phyloP scores from a whole-genome alignment of 129 eudicot species.

The Calendula officinalis region DNA sequence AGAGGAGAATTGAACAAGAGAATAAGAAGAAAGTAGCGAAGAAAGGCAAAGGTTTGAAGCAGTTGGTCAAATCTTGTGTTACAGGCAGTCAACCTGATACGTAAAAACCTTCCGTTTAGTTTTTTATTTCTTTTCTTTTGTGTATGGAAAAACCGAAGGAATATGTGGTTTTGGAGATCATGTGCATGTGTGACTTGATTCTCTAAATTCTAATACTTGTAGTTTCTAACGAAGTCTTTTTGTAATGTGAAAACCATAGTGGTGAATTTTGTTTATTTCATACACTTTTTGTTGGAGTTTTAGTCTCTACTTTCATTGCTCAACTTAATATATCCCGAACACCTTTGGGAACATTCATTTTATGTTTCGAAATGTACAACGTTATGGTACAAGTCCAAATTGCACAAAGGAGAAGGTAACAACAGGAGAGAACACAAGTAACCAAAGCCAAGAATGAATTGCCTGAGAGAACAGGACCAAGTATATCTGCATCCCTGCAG shows the following conservation, averaged over 20 bases:
- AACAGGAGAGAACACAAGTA: slow-evolving; percentile 33
- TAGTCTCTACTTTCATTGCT: too few species aligned
- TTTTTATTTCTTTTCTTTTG: too few species aligned
- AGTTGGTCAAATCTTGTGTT: slow-evolving; percentile 60
- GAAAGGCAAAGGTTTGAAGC: slow-evolving; percentile 45
- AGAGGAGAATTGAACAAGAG: slow-evolving; percentile 22
- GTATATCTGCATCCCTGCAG: slow-evolving; percentile 19
- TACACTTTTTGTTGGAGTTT: too few species aligned
- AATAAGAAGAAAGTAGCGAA: neutral
- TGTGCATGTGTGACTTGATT: too few species aligned
- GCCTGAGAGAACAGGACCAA: slow-evolving; percentile 38
- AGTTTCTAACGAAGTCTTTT: too few species aligned
- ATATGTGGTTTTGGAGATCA: too few species aligned
- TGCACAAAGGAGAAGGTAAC: slow-evolving; percentile 14
- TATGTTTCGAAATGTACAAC: slow-evolving; percentile 21
- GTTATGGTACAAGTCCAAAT: slow-evolving; percentile 8
- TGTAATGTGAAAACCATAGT: too few species aligned
- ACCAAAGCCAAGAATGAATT: slow-evolving; percentile 90
- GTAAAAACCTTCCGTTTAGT: too few species aligned
- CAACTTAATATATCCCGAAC: too few species aligned
- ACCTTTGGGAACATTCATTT: neutral
- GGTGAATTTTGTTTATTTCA: too few species aligned
- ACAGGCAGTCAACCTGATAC: slow-evolving; percentile 10
- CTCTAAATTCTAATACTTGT: too few species aligned
- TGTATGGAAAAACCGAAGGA: too few species aligned